A percentile compares a stretch with the other conserved stretches of the same genome.
Evolutionary conservation across 257 asterid genomes (phyloP).

Genomic region (Gentiana macrophylla): DNA sequence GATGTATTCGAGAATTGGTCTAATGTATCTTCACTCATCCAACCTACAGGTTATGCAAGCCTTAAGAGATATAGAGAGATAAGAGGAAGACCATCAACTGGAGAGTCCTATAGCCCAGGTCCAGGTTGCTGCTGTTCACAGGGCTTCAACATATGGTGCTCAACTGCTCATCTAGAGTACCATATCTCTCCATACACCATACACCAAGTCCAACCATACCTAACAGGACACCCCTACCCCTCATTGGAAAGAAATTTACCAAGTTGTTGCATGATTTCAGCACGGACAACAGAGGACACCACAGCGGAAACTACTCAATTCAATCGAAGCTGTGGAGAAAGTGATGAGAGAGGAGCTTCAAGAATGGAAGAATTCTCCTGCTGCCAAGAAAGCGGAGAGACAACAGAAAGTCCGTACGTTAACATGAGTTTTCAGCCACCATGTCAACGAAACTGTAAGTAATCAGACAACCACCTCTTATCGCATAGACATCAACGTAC

Average conservation of each 20-base stretch:
- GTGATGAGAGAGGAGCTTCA: conserved; percentile 63
- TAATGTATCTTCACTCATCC: not conserved
- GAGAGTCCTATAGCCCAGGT: conserved; percentile 43
- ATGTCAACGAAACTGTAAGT: conserved; percentile 30
- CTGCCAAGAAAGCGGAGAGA: conserved; percentile 52
- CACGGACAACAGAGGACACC: conserved; percentile 40
- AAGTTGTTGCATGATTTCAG: conserved; percentile 57
- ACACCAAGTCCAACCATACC: conserved; percentile 31
- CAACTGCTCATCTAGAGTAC: conserved; percentile 34
- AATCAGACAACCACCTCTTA: not conserved
- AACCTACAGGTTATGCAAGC: conserved; percentile 48
- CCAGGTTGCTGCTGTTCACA: conserved; percentile 19
- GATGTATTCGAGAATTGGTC: not conserved
- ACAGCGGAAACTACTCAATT: conserved; percentile 52
- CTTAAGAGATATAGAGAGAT: conserved; percentile 39
- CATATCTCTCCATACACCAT: conserved; percentile 11
- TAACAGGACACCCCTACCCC: conserved; percentile 12
- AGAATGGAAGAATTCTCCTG: conserved; percentile 55
- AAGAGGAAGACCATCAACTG: conserved; percentile 40
- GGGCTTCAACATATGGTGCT: conserved; percentile 37
- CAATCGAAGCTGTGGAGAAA: conserved; percentile 57
- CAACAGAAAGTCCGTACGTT: conserved; percentile 49
- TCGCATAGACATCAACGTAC: too few relatives aligned
- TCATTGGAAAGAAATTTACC: conserved; percentile 48
- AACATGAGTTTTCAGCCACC: conserved; percentile 20